phyloP scores from a whole-genome alignment of 805 yeast species.

The Saccharomycopsis sp. region DNA sequence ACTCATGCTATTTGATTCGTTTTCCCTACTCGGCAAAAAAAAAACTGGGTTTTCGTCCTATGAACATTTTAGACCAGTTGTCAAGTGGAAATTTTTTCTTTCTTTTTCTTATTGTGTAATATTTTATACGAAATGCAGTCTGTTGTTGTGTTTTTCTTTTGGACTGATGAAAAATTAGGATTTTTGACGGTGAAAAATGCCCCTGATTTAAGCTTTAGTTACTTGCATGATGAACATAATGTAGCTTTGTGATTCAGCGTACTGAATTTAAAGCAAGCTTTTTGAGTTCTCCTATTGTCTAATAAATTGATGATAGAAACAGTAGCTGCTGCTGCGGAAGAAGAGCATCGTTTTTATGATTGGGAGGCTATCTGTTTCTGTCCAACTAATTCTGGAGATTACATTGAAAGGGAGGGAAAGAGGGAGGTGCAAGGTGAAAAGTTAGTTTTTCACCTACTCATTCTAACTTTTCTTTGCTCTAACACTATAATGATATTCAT shows the following conservation, averaged over 20 bases:
- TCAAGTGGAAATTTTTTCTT: neutral
- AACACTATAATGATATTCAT: neutral
- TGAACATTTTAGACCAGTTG: neutral
- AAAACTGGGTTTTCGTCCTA: neutral
- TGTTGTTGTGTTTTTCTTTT: neutral
- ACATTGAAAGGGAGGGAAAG: neutral
- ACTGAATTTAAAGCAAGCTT: neutral
- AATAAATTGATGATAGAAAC: neutral
- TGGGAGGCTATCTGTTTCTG: neutral
- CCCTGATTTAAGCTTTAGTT: neutral
- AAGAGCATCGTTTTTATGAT: neutral
- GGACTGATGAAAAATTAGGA: neutral
- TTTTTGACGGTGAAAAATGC: neutral
- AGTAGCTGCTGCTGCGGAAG: neutral
- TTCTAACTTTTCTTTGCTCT: neutral
- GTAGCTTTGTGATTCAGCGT: neutral
- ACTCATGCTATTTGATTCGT: neutral
- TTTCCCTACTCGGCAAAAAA: constrained; percentile 1
- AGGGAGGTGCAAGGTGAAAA: neutral
- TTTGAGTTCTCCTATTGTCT: neutral
- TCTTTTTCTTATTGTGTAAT: neutral
- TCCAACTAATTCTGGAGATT: neutral
- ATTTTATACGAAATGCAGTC: neutral
- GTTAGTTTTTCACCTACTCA: neutral
- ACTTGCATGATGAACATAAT: neutral